Evolutionary conservation across 2,329 filamentous ascomycete species (phyloP).

Genomic region (Myriosclerotinia curreyana): DNA sequence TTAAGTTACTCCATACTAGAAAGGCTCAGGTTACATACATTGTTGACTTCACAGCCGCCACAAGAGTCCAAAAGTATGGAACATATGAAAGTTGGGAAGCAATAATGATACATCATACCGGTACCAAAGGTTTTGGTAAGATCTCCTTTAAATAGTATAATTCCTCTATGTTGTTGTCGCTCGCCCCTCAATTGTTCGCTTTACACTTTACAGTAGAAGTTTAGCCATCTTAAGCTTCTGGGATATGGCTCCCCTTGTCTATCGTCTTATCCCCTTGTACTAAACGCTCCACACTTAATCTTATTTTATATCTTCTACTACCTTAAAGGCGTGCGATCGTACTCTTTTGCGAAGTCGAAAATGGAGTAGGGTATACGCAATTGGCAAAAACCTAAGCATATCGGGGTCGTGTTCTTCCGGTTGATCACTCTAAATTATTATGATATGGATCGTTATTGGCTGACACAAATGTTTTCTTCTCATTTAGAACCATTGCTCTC

Average conservation of each 20-base stretch:
- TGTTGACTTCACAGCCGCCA: not conserved
- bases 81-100: not conserved
- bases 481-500: constrained; percentile 13
- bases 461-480: constrained; percentile 12
- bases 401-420: not conserved
- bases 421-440: not conserved
- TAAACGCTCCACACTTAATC: constrained; percentile 18
- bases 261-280: no score
- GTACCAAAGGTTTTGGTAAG: no score
- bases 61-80: not conserved
- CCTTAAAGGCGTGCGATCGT: constrained; percentile 16
- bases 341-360: constrained; percentile 4
- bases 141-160: constrained; percentile 15
- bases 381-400: constrained; percentile 4
- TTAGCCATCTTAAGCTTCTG: no score
- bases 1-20: not conserved
- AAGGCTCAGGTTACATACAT: not conserved
- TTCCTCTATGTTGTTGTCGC: not conserved
- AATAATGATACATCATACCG: no score
- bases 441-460: constrained; percentile 2
- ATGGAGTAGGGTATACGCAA: constrained; percentile 8
- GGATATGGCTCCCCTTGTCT: constrained; percentile 12
- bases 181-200: constrained; percentile 11
- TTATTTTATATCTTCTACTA: constrained; percentile 11
- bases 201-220: no score